These are phyloP conservation scores for Striga hermonthica DNA, from an alignment of 305 asterid genomes.

Conservation along the genomic window DNA sequence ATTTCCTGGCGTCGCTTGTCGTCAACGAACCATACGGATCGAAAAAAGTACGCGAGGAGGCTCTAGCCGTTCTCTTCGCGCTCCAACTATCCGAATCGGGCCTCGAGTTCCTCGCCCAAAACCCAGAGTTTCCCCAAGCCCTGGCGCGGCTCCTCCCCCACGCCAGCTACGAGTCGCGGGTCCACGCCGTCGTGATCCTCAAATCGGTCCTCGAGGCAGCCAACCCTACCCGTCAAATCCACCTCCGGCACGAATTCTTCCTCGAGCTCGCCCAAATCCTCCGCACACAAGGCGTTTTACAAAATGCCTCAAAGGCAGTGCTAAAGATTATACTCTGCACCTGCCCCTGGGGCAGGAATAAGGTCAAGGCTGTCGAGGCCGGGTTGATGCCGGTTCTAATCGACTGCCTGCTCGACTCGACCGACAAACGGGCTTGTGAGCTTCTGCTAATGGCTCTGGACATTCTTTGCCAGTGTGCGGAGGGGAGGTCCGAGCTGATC, in stretches of 20 bases:
- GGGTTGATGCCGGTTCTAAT: conserved; percentile 41
- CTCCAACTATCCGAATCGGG: conserved; percentile 56
- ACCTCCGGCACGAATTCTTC: conserved; percentile 35
- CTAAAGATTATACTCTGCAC: conserved; percentile 39
- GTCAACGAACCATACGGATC: conserved; percentile 25
- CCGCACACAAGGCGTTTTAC: conserved; percentile 38
- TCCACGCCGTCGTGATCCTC: conserved; percentile 49
- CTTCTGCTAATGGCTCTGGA: conserved; percentile 44
- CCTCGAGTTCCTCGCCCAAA: conserved; percentile 36
- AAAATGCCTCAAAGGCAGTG: conserved; percentile 47
- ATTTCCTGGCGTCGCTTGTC: conserved; percentile 49
- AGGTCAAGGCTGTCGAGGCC: conserved; percentile 51
- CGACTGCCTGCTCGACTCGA: conserved; percentile 46
- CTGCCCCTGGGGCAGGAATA: conserved; percentile 49
- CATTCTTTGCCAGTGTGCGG: conserved; percentile 65
- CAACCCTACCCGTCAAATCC: conserved; percentile 33
- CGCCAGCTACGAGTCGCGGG: conserved; percentile 53
- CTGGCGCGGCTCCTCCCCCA: conserved; percentile 41
- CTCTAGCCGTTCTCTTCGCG: conserved; percentile 48
- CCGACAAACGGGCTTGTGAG: conserved; percentile 42
- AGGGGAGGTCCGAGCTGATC: conserved; percentile 64
- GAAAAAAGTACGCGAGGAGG: conserved; percentile 42
- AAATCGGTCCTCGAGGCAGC: conserved; percentile 46
- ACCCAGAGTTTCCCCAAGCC: conserved; percentile 38
- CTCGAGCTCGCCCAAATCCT: conserved; percentile 41